Evolutionary conservation across 2,329 filamentous ascomycete genomes (phyloP), one percentile per base, ranked within the genome.

Genomic region (Neonectria neomacrospora): DNA sequence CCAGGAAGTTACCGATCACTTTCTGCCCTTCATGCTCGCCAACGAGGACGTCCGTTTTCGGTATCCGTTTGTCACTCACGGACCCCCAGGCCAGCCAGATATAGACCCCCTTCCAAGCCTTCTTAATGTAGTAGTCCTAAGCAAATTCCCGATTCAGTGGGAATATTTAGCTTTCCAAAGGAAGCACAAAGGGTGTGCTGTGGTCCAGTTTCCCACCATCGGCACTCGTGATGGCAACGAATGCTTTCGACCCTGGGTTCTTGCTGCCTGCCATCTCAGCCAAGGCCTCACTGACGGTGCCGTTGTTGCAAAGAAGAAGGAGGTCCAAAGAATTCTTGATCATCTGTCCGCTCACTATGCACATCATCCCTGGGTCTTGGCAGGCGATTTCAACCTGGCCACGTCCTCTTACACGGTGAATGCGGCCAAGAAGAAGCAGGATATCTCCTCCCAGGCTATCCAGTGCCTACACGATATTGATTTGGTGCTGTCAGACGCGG

Each of bases 1-100:
- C 5, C 83, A 91, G 72, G 89, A 91, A 75, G 85, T 91, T 1
- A 89, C 88, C 0, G 88, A 91, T 64, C 81, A 86, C 42, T 90
- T 91, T 63, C 80, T 91, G 0, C 80, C 81, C 0, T 83, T 81
- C 60, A 77, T 91, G 1, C 82, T 91, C 2, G 69, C 72, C 3
- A 74, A 86, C 58, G 62, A 76, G 2, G 69, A 76, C 2, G 78
- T 91, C 23, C 80, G 80, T 28, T 67, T 75, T 11, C 76, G 73
- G 2, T 91, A 89, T 66, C 80, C 83, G 1, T 90, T 84, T 71
- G 75, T 79, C n/a, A 87, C 86, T 2, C 83, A 89, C 70, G 86
- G 82, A 0, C 85, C 87, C 1, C 86, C 88, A 0, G 72, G 78
- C 8, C 83, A 89, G 65, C 26, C 73, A 3, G 81, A 83, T 12